phyloP scores from a whole-genome alignment of 2,329 filamentous ascomycete genomes.

The Fusarium sp. region DNA sequence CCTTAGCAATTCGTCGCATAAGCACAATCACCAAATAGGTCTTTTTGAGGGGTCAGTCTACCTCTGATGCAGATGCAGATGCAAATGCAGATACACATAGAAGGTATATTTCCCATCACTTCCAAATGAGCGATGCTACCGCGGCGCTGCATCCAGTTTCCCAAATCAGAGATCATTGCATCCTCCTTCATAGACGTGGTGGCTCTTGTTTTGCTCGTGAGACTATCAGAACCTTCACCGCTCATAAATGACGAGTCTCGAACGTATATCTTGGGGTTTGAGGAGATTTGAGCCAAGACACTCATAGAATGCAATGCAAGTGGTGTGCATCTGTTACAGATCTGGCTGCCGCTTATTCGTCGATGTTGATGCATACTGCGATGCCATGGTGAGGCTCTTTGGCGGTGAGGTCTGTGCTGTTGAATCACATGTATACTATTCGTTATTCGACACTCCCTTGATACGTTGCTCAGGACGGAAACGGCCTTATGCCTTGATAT shows the following conservation, averaged over 20 bases:
- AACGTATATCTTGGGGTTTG: neutral
- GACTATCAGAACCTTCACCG: constrained; percentile 21
- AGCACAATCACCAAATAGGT: constrained; percentile 11
- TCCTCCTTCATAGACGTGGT: constrained; percentile 25
- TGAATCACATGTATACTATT: neutral
- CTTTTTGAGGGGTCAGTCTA: constrained; percentile 13
- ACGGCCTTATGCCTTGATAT: neutral
- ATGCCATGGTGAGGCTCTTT: constrained; percentile 27
- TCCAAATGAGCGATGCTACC: constrained; percentile 14
- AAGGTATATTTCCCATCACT: neutral
- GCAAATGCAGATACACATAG: neutral
- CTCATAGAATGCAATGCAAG: constrained; percentile 17
- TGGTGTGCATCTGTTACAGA: constrained; percentile 22
- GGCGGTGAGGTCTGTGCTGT: constrained; percentile 20
- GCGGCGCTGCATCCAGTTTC: constrained; percentile 21
- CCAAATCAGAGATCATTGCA: constrained; percentile 32
- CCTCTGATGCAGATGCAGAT: neutral
- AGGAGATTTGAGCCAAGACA: constrained; percentile 15
- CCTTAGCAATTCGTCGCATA: constrained; percentile 10
- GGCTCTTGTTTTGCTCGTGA: constrained; percentile 8
- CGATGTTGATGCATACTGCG: neutral
- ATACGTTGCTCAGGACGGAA: neutral
- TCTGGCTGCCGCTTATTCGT: constrained; percentile 19
- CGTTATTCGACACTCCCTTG: neutral
- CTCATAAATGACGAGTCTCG: constrained; percentile 18